These are phyloP conservation scores for Plantago coronopus DNA, from an alignment of 305 asterid genomes.

Conservation along the genomic window DNA sequence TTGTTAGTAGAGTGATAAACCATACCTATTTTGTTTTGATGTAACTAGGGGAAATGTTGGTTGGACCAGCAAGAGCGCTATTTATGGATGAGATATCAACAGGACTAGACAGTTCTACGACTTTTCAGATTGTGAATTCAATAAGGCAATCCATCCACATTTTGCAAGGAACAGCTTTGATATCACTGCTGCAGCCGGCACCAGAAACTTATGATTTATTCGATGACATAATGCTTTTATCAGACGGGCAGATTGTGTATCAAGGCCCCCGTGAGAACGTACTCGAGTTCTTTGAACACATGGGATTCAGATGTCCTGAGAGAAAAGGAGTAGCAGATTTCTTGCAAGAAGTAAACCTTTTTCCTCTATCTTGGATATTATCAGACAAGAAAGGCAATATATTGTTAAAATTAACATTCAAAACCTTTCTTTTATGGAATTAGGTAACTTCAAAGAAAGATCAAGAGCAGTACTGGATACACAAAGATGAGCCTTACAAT, in stretches of 20 bases:
- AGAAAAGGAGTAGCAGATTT: constrained; percentile 93
- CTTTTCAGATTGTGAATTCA: constrained; percentile 79
- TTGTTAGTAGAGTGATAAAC: neutral
- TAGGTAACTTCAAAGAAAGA: constrained; percentile 96
- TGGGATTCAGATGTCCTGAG: constrained; percentile 89
- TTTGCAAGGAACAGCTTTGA: constrained; percentile 70
- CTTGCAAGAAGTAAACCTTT: constrained; percentile 65
- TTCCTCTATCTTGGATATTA: constrained; percentile 11
- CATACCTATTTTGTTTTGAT: constrained; percentile 2
- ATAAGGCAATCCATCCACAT: constrained; percentile 77
- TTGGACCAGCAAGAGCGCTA: constrained; percentile 86
- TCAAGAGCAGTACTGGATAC: constrained; percentile 87
- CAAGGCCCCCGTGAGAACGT: constrained; percentile 79
- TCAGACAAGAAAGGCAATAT: neutral
- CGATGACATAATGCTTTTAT: constrained; percentile 73
- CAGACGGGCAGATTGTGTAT: constrained; percentile 75
- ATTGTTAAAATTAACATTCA: neutral
- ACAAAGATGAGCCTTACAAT: constrained; percentile 54
- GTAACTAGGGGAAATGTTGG: constrained; percentile 80
- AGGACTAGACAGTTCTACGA: constrained; percentile 87
- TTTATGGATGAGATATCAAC: constrained; percentile 97
- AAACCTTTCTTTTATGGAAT: constrained; percentile 5
- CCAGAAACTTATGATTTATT: constrained; percentile 81
- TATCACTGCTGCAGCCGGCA: constrained; percentile 92
- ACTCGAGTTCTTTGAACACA: constrained; percentile 61